These are phyloP conservation scores for Alternaria consortialis DNA, from an alignment of 2,329 filamentous ascomycete species.

Conservation along the genomic window DNA sequence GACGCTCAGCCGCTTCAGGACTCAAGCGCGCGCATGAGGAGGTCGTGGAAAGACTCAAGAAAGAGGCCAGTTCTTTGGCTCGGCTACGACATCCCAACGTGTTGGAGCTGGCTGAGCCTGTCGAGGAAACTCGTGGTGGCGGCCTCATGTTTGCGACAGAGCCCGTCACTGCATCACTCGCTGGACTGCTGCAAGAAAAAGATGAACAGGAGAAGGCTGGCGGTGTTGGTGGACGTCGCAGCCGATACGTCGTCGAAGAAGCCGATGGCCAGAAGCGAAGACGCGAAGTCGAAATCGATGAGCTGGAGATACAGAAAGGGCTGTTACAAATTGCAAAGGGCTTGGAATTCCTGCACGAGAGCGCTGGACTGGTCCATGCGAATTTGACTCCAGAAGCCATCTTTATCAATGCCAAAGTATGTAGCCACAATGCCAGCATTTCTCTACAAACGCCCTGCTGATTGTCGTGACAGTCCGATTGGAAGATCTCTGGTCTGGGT, in stretches of 20 bases:
- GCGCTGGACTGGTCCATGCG: slow-evolving; percentile 89
- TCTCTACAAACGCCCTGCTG: slow-evolving; percentile 29
- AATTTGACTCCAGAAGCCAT: slow-evolving; percentile 95
- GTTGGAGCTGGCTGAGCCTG: slow-evolving; percentile 90
- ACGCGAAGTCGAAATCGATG: slow-evolving; percentile 90
- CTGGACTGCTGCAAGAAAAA: slow-evolving; percentile 83
- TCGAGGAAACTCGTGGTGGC: slow-evolving; percentile 91
- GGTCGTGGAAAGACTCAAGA: slow-evolving; percentile 88
- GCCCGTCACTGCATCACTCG: slow-evolving; percentile 86
- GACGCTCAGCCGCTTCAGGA: slow-evolving; percentile 68
- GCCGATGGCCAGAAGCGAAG: slow-evolving; percentile 73
- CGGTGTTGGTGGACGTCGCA: slow-evolving; percentile 73
- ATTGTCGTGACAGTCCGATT: slow-evolving; percentile 74
- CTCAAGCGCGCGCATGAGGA: slow-evolving; percentile 87
- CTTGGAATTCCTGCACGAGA: slow-evolving; percentile 93
- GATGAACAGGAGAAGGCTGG: slow-evolving; percentile 81
- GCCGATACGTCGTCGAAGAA: slow-evolving; percentile 83
- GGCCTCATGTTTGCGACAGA: slow-evolving; percentile 97
- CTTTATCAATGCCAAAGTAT: slow-evolving; percentile 89
- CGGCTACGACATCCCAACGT: slow-evolving; percentile 90
- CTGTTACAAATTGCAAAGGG: slow-evolving; percentile 92
- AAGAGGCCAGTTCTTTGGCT: slow-evolving; percentile 88
- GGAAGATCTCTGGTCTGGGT: slow-evolving; percentile 95
- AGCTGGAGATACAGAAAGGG: slow-evolving; percentile 97
- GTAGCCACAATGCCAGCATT: slow-evolving; percentile 39